Evolutionary conservation across 2,329 filamentous ascomycete genomes (phyloP), one percentile per base, ranked within the genome.

Genomic region (Scolecobasidium constrictum): DNA sequence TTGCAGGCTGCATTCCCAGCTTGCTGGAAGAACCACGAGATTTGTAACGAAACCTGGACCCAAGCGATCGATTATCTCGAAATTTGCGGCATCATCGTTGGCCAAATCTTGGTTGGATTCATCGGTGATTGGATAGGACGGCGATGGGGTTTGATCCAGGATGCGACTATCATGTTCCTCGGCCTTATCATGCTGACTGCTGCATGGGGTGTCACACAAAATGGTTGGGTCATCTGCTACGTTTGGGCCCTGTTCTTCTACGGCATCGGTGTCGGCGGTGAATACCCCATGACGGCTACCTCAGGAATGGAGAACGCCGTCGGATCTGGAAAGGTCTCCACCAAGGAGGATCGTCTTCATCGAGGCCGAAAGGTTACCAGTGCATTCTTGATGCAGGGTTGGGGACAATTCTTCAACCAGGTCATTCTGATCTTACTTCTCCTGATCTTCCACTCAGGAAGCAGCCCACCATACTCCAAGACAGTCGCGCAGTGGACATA

Each of bases 181-280:
- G 90, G 90, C 68, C 73, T 96, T 16, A 56, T 94, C 54, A 92
- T 95, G 83, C 74, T 96, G 45, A 93, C 85, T 38, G 85, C 86
- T 47, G 83, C 83, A 18, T 96, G 90, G 90, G 90, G 88, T 48
- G 65, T 83, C 22, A 86, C 77, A 26, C 72, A 93, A 40, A 81
- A 96, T 56, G 88, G 88, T 53, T 96, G 90, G 90, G 84, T 96
- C 45, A 94, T 95, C 57, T 94, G 87, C 73, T 96, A 96, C 61
- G 84, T 83, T 48, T 94, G 85, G 83, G 86, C 86, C 31, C 75
- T 96, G 28, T 94, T 95, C 72, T 85, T 96, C 69, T 92, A 92
- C 63, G 78, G 81, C 56, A 72, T 81, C 39, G 72, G 71, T 54
- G 71, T 76, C 43, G 86, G 86, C 53, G 87, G 87, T 52, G 88